A percentile compares a stretch with the other conserved stretches of the same genome.
These are phyloP conservation scores for Colletotrichum sp. DNA, from an alignment of 2,329 filamentous ascomycete species.

Conservation along the genomic window DNA sequence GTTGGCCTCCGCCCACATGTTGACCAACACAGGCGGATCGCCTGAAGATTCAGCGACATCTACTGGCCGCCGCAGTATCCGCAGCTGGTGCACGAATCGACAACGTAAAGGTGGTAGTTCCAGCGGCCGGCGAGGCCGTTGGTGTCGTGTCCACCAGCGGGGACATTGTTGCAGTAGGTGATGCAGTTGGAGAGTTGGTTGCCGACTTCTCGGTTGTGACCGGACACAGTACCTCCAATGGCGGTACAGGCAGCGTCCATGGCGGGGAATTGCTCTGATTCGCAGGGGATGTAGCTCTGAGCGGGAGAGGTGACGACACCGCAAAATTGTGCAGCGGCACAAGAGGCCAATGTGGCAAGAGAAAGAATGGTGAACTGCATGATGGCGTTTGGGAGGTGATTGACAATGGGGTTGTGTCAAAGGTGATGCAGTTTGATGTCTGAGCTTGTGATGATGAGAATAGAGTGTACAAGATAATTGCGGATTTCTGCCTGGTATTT, in stretches of 20 bases:
- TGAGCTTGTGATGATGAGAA: background rate
- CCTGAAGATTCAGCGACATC: background rate
- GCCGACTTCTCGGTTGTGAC: background rate
- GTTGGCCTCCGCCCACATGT: accelerated
- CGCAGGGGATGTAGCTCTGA: background rate
- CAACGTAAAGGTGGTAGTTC: background rate
- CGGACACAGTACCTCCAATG: background rate
- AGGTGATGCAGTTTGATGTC: background rate
- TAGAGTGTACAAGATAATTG: background rate
- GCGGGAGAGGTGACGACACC: background rate
- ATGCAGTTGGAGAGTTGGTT: background rate
- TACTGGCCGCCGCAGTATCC: background rate
- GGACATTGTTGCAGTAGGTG: slow-evolving; percentile 9
- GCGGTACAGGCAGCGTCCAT: background rate
- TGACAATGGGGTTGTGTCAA: background rate
- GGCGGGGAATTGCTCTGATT: background rate
- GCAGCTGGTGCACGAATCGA: background rate
- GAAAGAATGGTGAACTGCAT: background rate
- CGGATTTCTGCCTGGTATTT: background rate
- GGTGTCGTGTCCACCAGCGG: background rate
- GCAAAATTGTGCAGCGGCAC: background rate
- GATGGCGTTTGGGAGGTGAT: background rate
- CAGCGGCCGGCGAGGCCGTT: background rate
- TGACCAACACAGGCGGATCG: background rate
- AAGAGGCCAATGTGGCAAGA: background rate